Percentiles rank a stretch among this genome's conserved stretches.
phyloP scores from a whole-genome alignment of 208 protist species.

The Trypanosoma lewisi region DNA sequence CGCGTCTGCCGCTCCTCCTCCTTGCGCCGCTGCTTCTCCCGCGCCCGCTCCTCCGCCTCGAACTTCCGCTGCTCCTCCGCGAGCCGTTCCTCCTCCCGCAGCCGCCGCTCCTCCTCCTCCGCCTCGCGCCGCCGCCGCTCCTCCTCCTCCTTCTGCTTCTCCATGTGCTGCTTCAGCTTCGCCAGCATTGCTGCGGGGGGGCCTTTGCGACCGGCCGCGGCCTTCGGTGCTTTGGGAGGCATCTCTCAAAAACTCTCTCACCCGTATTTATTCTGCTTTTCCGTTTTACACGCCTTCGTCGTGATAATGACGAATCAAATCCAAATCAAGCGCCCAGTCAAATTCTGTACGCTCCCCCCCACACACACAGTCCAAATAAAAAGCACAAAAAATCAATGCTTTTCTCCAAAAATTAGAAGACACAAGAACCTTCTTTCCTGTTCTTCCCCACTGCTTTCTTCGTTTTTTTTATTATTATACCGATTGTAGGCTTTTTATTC shows the following conservation, averaged over 20 bases:
- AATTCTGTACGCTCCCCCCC: no score
- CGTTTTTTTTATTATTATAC: no score
- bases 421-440: background rate
- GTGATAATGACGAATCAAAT: no score
- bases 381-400: background rate
- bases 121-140: conserved; percentile 65
- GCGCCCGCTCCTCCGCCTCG: conserved; percentile 73
- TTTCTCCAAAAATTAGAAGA: no score
- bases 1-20: conserved; percentile 63
- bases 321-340: no score
- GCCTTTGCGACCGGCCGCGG: conserved; percentile 67
- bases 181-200: conserved; percentile 77
- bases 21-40: conserved; percentile 77
- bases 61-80: conserved; percentile 85
- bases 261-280: no score
- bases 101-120: conserved; percentile 76
- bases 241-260: conserved; percentile 39
- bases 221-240: conserved; percentile 82
- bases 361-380: background rate
- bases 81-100: conserved; percentile 79
- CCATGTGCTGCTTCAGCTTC: conserved; percentile 90
- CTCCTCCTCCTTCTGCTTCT: conserved; percentile 84
- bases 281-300: no score
- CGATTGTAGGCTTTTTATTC: no score
- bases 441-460: no score